Percentiles rank a stretch among this genome's conserved stretches.
Conservation (phyloP, 352 stramenopile genomes). For the Salisapilia sapeloensis region DNA sequence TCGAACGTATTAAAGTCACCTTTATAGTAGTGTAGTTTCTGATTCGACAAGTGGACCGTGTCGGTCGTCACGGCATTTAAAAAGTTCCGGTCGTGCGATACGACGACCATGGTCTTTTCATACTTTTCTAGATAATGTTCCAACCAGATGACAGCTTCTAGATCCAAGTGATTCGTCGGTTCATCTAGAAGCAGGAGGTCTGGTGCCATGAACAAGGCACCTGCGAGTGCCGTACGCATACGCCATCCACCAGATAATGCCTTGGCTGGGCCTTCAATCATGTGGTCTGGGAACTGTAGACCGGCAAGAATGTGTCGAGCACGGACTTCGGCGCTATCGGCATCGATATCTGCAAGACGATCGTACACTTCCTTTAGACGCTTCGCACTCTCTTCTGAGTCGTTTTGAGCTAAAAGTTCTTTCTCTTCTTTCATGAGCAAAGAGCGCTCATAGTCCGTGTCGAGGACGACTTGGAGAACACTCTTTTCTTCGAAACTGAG, state of each 20-base stretch:
- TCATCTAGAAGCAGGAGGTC: constrained; percentile 93
- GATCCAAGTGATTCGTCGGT: constrained; percentile 86
- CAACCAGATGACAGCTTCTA: constrained; percentile 86
- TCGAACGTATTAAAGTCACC: constrained; percentile 96
- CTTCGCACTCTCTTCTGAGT: constrained; percentile 27
- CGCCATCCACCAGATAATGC: constrained; percentile 88
- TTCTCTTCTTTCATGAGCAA: constrained; percentile 88
- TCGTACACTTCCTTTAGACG: constrained; percentile 75
- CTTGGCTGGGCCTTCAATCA: constrained; percentile 83
- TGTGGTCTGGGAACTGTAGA: constrained; percentile 87
- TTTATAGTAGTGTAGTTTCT: constrained; percentile 88
- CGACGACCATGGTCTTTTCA: constrained; percentile 88
- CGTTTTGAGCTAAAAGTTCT: constrained; percentile 57
- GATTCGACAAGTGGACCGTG: constrained; percentile 85
- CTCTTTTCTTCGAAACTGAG: constrained; percentile 60
- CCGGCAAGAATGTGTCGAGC: constrained; percentile 85
- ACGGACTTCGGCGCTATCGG: constrained; percentile 80
- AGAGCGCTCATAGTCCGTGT: constrained; percentile 88
- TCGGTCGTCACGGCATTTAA: constrained; percentile 94
- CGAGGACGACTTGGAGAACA: constrained; percentile 90
- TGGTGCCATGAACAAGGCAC: constrained; percentile 88
- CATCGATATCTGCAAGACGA: constrained; percentile 79
- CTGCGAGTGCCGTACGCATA: constrained; percentile 90
- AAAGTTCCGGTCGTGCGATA: constrained; percentile 94
- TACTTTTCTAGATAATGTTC: constrained; percentile 85